phyloP scores from a whole-genome alignment of 2,329 filamentous ascomycete species.

The Lomentospora prolificans region DNA sequence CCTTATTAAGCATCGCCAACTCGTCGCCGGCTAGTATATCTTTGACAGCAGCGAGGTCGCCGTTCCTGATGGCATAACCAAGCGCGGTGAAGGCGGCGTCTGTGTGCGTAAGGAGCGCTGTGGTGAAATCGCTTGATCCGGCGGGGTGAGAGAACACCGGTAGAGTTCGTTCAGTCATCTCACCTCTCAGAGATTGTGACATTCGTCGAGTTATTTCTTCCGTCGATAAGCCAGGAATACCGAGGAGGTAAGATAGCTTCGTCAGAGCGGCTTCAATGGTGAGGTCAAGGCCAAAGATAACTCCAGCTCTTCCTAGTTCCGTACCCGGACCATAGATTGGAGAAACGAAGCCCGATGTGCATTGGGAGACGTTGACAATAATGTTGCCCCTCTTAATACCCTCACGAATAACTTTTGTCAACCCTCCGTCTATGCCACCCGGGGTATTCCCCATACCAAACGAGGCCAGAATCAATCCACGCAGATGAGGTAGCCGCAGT shows the following conservation, averaged over 20 bases:
- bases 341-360: conserved; percentile 65
- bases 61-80: conserved; percentile 69
- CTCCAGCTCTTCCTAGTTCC: conserved; percentile 69
- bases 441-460: conserved; percentile 92
- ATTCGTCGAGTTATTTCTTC: conserved; percentile 61
- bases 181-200: conserved; percentile 67
- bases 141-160: conserved; percentile 70
- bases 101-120: conserved; percentile 31
- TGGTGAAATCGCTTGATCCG: conserved; percentile 34
- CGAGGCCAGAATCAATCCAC: conserved; percentile 78
- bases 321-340: conserved; percentile 71
- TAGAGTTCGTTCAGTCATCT: conserved; percentile 67
- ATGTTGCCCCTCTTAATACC: conserved; percentile 74
- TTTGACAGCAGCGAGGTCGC: conserved; percentile 54
- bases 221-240: conserved; percentile 51
- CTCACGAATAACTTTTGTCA: conserved; percentile 67
- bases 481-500: conserved; percentile 62
- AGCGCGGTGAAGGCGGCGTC: conserved; percentile 66
- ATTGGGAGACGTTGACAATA: conserved; percentile 88
- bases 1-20: conserved; percentile 57
- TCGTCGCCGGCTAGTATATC: conserved; percentile 60
- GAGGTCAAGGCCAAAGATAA: conserved; percentile 82
- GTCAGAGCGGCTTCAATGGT: conserved; percentile 86
- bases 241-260: conserved; percentile 79
- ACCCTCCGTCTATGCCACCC: conserved; percentile 65